Evolutionary conservation across 1,284 basidiomycete genomes (phyloP), one percentile per base, ranked within the genome.

Genomic region (Vanrija pseudolonga): DNA sequence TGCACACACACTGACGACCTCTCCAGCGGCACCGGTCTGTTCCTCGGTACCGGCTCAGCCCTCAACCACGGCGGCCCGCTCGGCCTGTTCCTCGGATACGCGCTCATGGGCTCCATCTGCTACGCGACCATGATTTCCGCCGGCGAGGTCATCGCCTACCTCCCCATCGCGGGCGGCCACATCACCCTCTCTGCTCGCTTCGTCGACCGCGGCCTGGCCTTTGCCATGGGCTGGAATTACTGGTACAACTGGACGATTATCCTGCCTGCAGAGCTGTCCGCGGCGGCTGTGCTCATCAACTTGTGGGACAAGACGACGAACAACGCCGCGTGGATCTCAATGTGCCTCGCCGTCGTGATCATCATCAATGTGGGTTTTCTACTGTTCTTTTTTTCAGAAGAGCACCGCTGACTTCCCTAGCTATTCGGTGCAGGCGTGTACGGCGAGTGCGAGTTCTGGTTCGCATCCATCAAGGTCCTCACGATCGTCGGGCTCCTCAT

Each of bases 161-260:
- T 78, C 28, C 74, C 76, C 40, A 76, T 81, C 57, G 58, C 79
- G 46, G 86, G 84, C 58, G 84, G 89, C 8, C 89, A 90, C 71
- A 87, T 91, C 71, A 85, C 82, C 47, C 79, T 90, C 40, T 86
- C 89, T 79, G 42, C 91, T 12, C 23, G 45, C 32, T 49, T 19
- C 8, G 47, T 49, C 37, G 32, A 32, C 39, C 12, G 20, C 88
- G 88, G 85, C 92, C 54, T 80, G 84, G 78, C 85, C 1, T 90
- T 90, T 66, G 82, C 88, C 9, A 84, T 88, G 84, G 88, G 88
- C 60, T 90, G 86, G 86, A 86, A 88, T 68, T 89, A 89, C 69
- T 87, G 23, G 38, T 37, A 15, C 26, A 45, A 51, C 65, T 87
- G 85, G 73, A 62, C 72, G 22, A 77, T 79, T 57, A 72, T 88